Evolutionary conservation across 495 filamentous ascomycete genomes (phyloP), one percentile per base, ranked within the genome.

Genomic region (Penicillium mononematosum): DNA sequence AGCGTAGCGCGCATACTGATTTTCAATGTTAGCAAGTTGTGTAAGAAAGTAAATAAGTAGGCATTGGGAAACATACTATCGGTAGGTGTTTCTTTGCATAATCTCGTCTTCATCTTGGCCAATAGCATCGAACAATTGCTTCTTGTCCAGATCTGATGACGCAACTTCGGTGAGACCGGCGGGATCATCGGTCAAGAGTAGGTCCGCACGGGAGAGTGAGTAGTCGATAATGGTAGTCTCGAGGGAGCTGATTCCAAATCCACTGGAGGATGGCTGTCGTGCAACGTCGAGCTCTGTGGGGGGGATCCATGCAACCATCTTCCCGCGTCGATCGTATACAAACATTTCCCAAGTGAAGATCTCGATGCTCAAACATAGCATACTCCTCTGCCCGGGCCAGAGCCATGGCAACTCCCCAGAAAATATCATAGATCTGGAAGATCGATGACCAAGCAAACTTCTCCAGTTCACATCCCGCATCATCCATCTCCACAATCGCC

Each of bases 151-250:
- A 56, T 79, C 76, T 0, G 75, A 73, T 6, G 73, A 78, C n/a
- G 78, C 71, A 31, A 76, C 60, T 25, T 78, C 73, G 4, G 67
- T 44, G 6, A 61, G 19, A 20, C 67, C 63, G 12, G 64, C 58
- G 0, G 64, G 41, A 1, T 66, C 62, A 22, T 71, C 72, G 16
- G 58, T 60, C 2, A 72, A 27, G 0, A 59, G 61, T 14, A 77
- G 59, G 9, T 75, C 71, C 4, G 77, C 88, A 17, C 92, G 84
- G 0, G 90, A 95, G 38, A 96, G 83, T 1, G 91, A 92, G 67
- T 96, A 96, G 70, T 96, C 92, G 57, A 96, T 89, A 27, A 96
- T 82, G 0, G 91, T 96, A 8, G 90, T 84, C 46, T 91, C 84
- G 0, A 95, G 72, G 5, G 79, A 80, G 6, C 89, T 90, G 55